Evolutionary conservation across 768 basidiomycete species (phyloP), one percentile per base, ranked within the genome.

Genomic region (Termitomyces titanicus): DNA sequence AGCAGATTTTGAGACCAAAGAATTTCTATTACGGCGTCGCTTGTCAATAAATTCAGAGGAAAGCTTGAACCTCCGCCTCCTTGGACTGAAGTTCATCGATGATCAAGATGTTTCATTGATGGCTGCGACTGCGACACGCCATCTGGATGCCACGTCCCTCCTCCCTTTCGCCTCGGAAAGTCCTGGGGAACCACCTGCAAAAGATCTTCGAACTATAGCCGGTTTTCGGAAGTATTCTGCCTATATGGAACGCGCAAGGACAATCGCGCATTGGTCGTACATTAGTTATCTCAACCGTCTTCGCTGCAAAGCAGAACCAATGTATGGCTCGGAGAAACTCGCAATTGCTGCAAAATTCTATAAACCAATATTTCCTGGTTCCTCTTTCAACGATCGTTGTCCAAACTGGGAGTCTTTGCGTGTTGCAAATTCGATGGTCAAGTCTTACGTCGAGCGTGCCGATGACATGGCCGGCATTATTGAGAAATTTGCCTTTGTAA

Each of bases 1-100:
- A 57, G 92, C 83, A 57, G 83, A 92, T 71, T 86, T 85, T 70
- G 78, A 94, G 74, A 82, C 97, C 81, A 81, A 95, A 79, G 89
- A 98, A 55, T 68, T 99, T 61, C 80, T 98, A 31, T 69, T 96
- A 34, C 82, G 97, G 12, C 85, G 92, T 31, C 77, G 84, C 45
- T 71, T 97, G 27, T 67, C 94, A 11, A 69, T 76, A 29, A 78
- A 80, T 13, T 64, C 73, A 33, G 71, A 82, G 63, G 81, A 89
- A 60, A 65, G 53, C 47, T 58, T 86, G 37, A 80, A 88, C 60
- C 69, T 92, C n/a, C 82, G 82, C 39, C 60, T 85, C 18, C 73
- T 92, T 22, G 84, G 87, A 10, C 66, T 94, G 33, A 77, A 69
- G 4, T 88, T 95, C 61, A 72, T 87, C 11, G 70, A 79, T 20